Conservation (phyloP, 305 asterid species). For the Coffea humblotiana region DNA sequence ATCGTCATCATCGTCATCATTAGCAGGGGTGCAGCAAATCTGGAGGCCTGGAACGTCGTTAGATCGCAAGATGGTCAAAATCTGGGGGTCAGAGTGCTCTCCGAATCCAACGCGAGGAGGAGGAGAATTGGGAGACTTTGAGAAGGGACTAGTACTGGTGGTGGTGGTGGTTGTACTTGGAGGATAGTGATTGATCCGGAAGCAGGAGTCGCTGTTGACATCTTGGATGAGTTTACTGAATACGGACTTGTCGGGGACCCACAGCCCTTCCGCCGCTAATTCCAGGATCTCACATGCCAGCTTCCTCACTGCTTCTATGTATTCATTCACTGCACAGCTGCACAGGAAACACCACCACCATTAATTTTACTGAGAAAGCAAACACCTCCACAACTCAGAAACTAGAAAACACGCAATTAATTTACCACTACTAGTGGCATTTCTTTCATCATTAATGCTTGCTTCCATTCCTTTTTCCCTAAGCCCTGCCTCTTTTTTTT, state of each 20-base stretch:
- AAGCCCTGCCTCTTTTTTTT: no score
- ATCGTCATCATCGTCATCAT: no score
- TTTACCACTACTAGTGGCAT: no score
- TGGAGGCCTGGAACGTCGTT: slow-evolving; percentile 71
- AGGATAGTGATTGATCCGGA: slow-evolving; percentile 69
- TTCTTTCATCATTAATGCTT: no score
- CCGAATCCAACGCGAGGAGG: slow-evolving; percentile 54
- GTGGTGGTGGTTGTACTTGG: background rate
- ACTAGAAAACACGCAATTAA: no score
- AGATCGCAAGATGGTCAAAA: slow-evolving; percentile 57
- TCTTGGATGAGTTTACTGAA: slow-evolving; percentile 53
- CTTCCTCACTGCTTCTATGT: slow-evolving; percentile 46
- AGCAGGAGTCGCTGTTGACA: slow-evolving; percentile 56
- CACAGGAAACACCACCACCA: background rate
- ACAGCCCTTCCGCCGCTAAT: slow-evolving; percentile 52
- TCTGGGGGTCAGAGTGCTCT: slow-evolving; percentile 77
- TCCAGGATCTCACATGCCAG: slow-evolving; percentile 63
- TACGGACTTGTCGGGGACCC: slow-evolving; percentile 34
- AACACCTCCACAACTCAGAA: no score
- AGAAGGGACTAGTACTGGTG: background rate
- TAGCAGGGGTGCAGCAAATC: slow-evolving; percentile 28
- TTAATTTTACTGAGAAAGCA: no score
- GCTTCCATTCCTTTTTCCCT: no score
- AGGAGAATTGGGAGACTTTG: background rate
- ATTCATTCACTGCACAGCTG: slow-evolving; percentile 53